Evolutionary conservation across 768 basidiomycete species (phyloP).

Genomic region (Strobilomyces dryophilus): DNA sequence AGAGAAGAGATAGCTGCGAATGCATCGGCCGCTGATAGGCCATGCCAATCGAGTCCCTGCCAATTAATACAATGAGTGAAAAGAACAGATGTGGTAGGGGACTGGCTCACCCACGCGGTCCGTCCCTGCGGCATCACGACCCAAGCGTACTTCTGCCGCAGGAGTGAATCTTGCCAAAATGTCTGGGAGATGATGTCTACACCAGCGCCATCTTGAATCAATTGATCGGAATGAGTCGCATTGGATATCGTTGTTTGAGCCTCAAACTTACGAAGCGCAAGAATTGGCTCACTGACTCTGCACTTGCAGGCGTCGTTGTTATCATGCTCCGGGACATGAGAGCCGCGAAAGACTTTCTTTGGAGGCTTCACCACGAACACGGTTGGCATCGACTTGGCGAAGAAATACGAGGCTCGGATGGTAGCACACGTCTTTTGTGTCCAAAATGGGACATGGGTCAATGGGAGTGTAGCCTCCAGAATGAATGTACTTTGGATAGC

Average conservation of each 20-base stretch:
- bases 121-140: conserved; percentile 76
- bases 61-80: neutral
- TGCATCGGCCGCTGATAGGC: conserved; percentile 69
- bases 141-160: conserved; percentile 63
- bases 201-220: conserved; percentile 75
- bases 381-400: conserved; percentile 49
- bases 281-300: conserved; percentile 42
- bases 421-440: conserved; percentile 29
- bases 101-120: conserved; percentile 67
- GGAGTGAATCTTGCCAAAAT: conserved; percentile 65
- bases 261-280: conserved; percentile 58
- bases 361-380: conserved; percentile 60
- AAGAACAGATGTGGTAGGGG: neutral
- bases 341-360: conserved; percentile 23
- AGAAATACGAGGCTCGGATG: conserved; percentile 59
- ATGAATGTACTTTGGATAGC: conserved; percentile 1
- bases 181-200: conserved; percentile 56
- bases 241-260: neutral
- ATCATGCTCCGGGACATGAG: neutral
- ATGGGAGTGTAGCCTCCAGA: conserved; percentile 38
- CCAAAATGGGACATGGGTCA: conserved; percentile 46
- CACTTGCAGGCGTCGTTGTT: neutral
- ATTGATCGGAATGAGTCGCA: neutral
- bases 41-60: conserved; percentile 92
- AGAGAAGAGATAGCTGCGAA: conserved; percentile 63